Percentiles rank a stretch among this genome's conserved stretches.
These are phyloP conservation scores for Vinca minor DNA, from an alignment of 257 asterid genomes.

Conservation along the genomic window DNA sequence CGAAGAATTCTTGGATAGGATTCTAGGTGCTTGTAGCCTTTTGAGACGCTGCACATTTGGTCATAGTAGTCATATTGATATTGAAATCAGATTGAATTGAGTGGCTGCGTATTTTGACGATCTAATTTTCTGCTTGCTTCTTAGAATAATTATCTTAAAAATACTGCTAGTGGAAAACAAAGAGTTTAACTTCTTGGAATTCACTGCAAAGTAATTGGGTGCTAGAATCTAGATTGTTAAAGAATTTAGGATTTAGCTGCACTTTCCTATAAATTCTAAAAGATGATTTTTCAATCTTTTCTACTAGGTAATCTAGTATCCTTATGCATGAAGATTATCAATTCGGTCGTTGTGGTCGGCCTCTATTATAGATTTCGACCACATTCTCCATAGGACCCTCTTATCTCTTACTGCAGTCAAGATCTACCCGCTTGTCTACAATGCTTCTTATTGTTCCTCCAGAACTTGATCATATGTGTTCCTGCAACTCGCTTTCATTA, in stretches of 20 bases:
- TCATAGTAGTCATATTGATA: not conserved
- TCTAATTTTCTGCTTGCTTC: not conserved
- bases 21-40: not conserved
- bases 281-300: too few species aligned
- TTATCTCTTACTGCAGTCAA: not conserved
- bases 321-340: too few species aligned
- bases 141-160: not conserved
- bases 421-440: not conserved
- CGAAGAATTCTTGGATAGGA: not conserved
- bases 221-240: not conserved
- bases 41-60: not conserved
- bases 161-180: not conserved
- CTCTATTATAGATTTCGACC: too few species aligned
- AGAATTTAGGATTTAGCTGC: not conserved
- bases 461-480: not conserved
- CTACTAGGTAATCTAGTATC: too few species aligned
- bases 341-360: too few species aligned
- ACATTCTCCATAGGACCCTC: too few species aligned
- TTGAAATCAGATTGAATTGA: not conserved
- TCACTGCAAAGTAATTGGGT: not conserved
- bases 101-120: not conserved
- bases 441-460: not conserved
- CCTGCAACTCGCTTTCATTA: not conserved
- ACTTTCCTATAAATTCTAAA: not conserved
- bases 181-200: not conserved